Conservation (phyloP, 2,329 filamentous ascomycete species). For the Dothideomycetidae sp. region DNA sequence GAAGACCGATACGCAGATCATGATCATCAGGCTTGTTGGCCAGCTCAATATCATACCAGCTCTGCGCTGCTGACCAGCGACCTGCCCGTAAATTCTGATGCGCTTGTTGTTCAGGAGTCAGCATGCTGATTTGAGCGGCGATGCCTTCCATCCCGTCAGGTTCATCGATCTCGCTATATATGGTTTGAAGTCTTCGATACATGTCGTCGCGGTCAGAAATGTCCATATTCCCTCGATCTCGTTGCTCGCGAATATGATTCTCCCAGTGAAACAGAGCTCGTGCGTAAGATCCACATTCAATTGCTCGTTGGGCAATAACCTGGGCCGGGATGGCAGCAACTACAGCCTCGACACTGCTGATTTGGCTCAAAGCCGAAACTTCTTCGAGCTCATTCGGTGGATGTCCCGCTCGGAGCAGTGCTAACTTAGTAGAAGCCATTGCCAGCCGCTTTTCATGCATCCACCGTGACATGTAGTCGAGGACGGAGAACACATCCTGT, state of each 20-base stretch:
- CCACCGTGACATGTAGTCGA: constrained; percentile 89
- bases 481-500: constrained; percentile 71
- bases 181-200: constrained; percentile 70
- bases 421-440: constrained; percentile 26
- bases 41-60: constrained; percentile 90
- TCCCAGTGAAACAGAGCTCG: constrained; percentile 90
- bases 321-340: constrained; percentile 55
- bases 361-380: constrained; percentile 38
- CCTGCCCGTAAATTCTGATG: constrained; percentile 86
- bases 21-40: constrained; percentile 50
- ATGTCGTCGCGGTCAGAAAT: constrained; percentile 37
- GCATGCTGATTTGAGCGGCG: constrained; percentile 66
- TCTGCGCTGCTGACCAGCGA: constrained; percentile 86
- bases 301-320: constrained; percentile 64
- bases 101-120: constrained; percentile 90
- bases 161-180: constrained; percentile 95
- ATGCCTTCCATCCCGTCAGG: constrained; percentile 94
- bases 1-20: constrained; percentile 66
- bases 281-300: constrained; percentile 89
- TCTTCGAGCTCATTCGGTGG: constrained; percentile 35
- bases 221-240: constrained; percentile 32
- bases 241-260: constrained; percentile 57
- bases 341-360: constrained; percentile 56
- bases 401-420: constrained; percentile 31
- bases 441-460: constrained; percentile 58